phyloP scores from a whole-genome alignment of 352 stramenopile species.

The Blastocystis hominis region DNA sequence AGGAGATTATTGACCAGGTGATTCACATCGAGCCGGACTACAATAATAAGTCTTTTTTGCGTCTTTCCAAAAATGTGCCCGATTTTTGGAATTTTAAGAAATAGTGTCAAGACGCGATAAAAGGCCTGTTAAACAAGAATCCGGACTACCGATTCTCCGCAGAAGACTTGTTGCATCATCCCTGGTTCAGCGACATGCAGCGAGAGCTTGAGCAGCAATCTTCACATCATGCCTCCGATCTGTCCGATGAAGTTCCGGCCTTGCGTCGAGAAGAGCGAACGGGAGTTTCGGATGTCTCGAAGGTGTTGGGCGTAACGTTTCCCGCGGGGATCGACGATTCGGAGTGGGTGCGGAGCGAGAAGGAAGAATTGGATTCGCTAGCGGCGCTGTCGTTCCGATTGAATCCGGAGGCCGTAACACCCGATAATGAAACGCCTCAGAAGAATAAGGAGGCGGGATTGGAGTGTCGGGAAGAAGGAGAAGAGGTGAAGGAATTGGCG shows the following conservation, averaged over 20 bases:
- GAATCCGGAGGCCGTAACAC: background rate
- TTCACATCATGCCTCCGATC: background rate
- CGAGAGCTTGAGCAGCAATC: background rate
- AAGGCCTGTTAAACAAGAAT: conserved; percentile 62
- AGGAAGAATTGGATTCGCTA: background rate
- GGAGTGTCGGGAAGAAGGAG: background rate
- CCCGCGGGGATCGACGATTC: background rate
- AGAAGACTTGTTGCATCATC: conserved; percentile 71
- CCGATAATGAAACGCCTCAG: background rate
- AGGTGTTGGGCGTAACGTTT: background rate
- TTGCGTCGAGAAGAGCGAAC: too few relatives aligned
- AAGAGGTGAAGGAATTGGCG: background rate
- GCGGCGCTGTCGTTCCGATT: background rate
- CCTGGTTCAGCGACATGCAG: conserved; percentile 67
- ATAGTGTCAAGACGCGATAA: conserved; percentile 56
- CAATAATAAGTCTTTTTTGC: conserved; percentile 62
- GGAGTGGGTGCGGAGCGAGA: background rate
- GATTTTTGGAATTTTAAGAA: background rate
- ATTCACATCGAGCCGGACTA: conserved; percentile 75
- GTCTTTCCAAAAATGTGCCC: conserved; percentile 59
- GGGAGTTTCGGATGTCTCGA: background rate
- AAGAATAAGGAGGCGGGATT: background rate
- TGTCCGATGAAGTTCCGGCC: background rate
- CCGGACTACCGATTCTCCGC: conserved; percentile 70
- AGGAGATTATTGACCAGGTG: conserved; percentile 81